Conservation (phyloP, 352 stramenopile species). For the Globisporangium polare region DNA sequence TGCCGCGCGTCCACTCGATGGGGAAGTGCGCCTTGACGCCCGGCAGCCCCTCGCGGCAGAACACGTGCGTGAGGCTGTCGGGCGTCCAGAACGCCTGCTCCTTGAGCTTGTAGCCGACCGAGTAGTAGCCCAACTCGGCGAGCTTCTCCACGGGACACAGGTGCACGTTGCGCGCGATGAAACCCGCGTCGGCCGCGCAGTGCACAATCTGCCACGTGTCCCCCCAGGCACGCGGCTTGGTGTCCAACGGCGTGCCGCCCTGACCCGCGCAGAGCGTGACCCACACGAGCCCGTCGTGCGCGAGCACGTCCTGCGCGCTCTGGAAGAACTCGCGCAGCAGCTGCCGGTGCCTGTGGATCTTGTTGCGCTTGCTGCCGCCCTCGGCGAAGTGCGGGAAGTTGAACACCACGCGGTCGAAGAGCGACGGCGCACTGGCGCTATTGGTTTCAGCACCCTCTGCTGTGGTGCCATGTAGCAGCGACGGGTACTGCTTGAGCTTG, state of each 20-base stretch:
- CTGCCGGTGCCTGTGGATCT: slow-evolving; percentile 80
- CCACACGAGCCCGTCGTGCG: slow-evolving; percentile 63
- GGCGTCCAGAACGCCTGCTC: slow-evolving; percentile 72
- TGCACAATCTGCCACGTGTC: slow-evolving; percentile 83
- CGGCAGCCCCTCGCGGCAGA: slow-evolving; percentile 39
- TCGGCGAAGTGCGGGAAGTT: slow-evolving; percentile 85
- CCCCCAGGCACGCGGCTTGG: slow-evolving; percentile 46
- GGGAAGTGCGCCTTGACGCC: slow-evolving; percentile 42
- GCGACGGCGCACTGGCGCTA: not conserved
- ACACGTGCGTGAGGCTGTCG: slow-evolving; percentile 68
- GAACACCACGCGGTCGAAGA: slow-evolving; percentile 79
- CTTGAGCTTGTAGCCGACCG: slow-evolving; percentile 72
- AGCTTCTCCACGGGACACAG: slow-evolving; percentile 58
- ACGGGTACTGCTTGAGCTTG: slow-evolving; percentile 41
- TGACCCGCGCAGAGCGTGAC: slow-evolving; percentile 80
- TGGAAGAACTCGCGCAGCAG: slow-evolving; percentile 74
- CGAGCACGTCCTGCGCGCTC: slow-evolving; percentile 51
- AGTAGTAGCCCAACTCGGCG: slow-evolving; percentile 67
- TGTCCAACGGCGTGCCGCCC: slow-evolving; percentile 69
- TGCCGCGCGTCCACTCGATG: slow-evolving; percentile 57
- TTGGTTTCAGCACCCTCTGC: not conserved
- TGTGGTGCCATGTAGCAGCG: not conserved
- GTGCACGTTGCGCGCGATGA: slow-evolving; percentile 64
- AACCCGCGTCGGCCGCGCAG: slow-evolving; percentile 45
- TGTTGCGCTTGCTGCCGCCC: slow-evolving; percentile 74